phyloP scores from a whole-genome alignment of 2,329 filamentous ascomycete species.

The Didymella sp. region DNA sequence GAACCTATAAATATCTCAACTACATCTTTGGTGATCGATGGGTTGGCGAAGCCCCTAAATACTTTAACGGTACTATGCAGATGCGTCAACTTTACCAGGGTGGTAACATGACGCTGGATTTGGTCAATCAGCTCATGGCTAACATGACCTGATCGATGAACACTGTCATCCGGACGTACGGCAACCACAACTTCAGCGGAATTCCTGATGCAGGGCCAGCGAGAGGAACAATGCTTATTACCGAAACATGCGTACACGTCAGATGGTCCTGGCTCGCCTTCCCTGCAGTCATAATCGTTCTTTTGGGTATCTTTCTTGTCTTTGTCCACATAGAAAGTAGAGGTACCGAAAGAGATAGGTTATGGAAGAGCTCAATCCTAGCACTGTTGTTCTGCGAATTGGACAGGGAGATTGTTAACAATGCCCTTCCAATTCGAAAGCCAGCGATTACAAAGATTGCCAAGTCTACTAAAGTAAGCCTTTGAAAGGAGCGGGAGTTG shows the following conservation, averaged over 20 bases:
- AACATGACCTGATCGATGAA: too few relatives aligned
- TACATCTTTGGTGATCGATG: too few relatives aligned
- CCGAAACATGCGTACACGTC: neutral
- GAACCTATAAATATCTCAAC: too few relatives aligned
- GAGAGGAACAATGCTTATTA: neutral
- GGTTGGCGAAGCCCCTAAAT: too few relatives aligned
- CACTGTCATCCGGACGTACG: too few relatives aligned
- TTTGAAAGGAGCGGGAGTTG: neutral
- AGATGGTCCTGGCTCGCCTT: conserved; percentile 1
- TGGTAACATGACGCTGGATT: too few relatives aligned
- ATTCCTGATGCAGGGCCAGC: too few relatives aligned
- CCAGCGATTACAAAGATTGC: neutral
- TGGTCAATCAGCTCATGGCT: too few relatives aligned
- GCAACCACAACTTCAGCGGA: too few relatives aligned
- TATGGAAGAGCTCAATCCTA: conserved; percentile 8
- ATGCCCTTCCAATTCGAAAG: neutral
- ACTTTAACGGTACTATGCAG: too few relatives aligned
- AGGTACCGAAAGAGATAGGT: neutral
- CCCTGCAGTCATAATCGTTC: neutral
- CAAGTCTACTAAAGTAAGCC: conserved; percentile 1
- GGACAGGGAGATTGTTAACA: neutral
- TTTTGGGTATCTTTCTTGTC: neutral
- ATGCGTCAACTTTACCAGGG: too few relatives aligned
- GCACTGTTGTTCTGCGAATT: conserved; percentile 1
- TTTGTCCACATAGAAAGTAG: neutral